phyloP scores from a whole-genome alignment of 495 filamentous ascomycete species.

The Rhizodiscina lignyota region DNA sequence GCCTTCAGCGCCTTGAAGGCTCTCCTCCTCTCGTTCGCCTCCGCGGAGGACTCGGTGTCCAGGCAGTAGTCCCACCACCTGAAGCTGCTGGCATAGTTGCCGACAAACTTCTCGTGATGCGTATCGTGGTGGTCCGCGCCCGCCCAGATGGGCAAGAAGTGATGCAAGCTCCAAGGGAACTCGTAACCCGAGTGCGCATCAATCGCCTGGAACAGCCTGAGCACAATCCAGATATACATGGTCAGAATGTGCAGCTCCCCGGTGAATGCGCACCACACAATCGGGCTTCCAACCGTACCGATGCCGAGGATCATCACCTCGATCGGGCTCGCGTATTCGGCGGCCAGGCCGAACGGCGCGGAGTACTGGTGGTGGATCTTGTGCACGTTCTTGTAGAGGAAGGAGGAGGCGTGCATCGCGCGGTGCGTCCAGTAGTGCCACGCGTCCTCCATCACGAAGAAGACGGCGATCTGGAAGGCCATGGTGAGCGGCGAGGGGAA shows the following conservation, averaged over 20 bases:
- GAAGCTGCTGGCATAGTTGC: constrained; percentile 95
- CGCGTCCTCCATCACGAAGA: constrained; percentile 90
- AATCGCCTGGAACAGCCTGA: constrained; percentile 92
- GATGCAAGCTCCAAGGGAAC: constrained; percentile 90
- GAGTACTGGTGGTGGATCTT: constrained; percentile 99
- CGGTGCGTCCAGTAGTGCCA: constrained; percentile 99
- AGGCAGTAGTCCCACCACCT: constrained; percentile 95
- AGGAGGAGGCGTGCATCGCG: constrained; percentile 78
- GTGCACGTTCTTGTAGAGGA: constrained; percentile 81
- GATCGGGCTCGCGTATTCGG: constrained; percentile 95
- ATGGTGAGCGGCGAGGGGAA: constrained; percentile 78
- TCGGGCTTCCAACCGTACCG: constrained; percentile 67
- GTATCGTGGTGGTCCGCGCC: constrained; percentile 92
- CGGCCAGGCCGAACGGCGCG: constrained; percentile 88
- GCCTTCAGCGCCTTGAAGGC: too few relatives aligned
- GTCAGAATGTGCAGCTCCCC: constrained; percentile 83
- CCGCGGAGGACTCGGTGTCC: constrained; percentile 83
- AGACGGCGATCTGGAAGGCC: constrained; percentile 78
- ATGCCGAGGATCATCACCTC: constrained; percentile 96
- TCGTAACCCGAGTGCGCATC: constrained; percentile 96
- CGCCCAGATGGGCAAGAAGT: constrained; percentile 96
- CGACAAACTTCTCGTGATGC: constrained; percentile 94
- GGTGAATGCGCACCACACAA: constrained; percentile 72
- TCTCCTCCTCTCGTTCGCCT: constrained; percentile 67
- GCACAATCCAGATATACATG: constrained; percentile 93